A percentile compares a stretch with the other conserved stretches of the same genome.
These are phyloP conservation scores for Fusarium tanahbumbuense DNA, from an alignment of 2,329 filamentous ascomycete genomes.

Conservation along the genomic window DNA sequence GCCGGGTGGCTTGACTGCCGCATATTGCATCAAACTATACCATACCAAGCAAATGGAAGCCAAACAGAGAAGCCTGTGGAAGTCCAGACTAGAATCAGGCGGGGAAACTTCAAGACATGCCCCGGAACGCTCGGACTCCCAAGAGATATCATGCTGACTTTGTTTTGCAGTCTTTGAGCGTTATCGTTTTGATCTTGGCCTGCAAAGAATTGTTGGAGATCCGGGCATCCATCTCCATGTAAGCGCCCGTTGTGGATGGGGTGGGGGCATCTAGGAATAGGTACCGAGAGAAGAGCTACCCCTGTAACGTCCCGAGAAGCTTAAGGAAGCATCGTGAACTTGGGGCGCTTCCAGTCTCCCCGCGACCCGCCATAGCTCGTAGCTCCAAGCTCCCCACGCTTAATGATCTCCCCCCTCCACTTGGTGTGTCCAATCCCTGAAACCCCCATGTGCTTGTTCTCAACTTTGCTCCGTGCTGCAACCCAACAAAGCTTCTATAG, in stretches of 20 bases:
- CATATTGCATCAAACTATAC: conserved; percentile 9
- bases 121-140: conserved; percentile 29
- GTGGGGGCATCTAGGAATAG: conserved; percentile 26
- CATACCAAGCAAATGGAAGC: conserved; percentile 15
- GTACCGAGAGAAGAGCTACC: conserved; percentile 44
- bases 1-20: conserved; percentile 34
- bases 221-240: conserved; percentile 9
- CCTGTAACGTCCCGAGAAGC: conserved; percentile 39
- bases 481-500: background rate
- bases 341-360: conserved; percentile 14
- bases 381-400: conserved; percentile 34
- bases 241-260: conserved; percentile 27
- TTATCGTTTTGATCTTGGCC: background rate
- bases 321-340: conserved; percentile 10
- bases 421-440: conserved; percentile 28
- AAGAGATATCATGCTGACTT: background rate
- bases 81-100: conserved; percentile 33
- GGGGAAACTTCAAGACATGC: conserved; percentile 17
- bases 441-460: conserved; percentile 21
- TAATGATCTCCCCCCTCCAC: conserved; percentile 37
- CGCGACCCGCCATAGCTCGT: conserved; percentile 44
- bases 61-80: conserved; percentile 19
- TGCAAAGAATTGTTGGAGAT: conserved; percentile 7
- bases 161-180: background rate
- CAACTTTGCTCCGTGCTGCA: background rate